Base-by-base conservation (phyloP, 2,329 filamentous ascomycete species). In the Scorias spongiosa region DNA sequence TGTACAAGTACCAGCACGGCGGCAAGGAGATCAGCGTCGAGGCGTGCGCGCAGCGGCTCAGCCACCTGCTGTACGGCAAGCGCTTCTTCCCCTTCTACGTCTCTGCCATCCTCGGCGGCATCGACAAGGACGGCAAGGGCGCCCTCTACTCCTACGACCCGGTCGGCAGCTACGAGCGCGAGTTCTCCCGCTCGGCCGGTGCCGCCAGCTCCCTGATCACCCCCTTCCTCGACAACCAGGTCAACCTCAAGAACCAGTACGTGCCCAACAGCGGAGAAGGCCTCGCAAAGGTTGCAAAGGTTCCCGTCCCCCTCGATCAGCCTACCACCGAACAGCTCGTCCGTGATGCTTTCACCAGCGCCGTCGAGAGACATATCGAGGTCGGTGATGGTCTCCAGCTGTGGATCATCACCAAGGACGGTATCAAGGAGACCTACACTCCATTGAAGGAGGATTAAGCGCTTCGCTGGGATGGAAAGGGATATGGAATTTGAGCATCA, bases 81-180 rank as follows among this genome's bases (percentile, higher is more conserved):
- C 85, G 91, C 41, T 98, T 98, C 73, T 98, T 98, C 72, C 91
- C 91, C 17, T 98, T 94, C 76, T 98, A 98, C 66, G 85, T 93
- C 46, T 80, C 89, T 58, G 89, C 89, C 29, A 96, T 98, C 63
- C 72, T 98, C 40, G 91, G 84, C 40, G 91, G 91, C 15, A 68
- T 98, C 49, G 93, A 98, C 57, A 91, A 96, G 68, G 80, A 96
- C 49, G 91, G 91, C 55, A 84, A 80, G 64, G 93, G 91, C 46
- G 89, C 89, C 43, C 74, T 98, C 48, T 98, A 95, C 74, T 91
- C 84, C 51, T 98, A 98, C 69, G 91, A 98, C 62, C 91, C 91
- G 1, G 91, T 98, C 37, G 91, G 91, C 54, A 93, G 85, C 63
- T 98, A 96, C 68, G 91, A 98, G 73, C 74, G 91, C 52, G 91